A percentile compares a stretch with the other conserved stretches of the same genome.
Evolutionary conservation across 225 moss, liverwort and hornwort species (phyloP).

Genomic region (Pseudoscleropodium purum): DNA sequence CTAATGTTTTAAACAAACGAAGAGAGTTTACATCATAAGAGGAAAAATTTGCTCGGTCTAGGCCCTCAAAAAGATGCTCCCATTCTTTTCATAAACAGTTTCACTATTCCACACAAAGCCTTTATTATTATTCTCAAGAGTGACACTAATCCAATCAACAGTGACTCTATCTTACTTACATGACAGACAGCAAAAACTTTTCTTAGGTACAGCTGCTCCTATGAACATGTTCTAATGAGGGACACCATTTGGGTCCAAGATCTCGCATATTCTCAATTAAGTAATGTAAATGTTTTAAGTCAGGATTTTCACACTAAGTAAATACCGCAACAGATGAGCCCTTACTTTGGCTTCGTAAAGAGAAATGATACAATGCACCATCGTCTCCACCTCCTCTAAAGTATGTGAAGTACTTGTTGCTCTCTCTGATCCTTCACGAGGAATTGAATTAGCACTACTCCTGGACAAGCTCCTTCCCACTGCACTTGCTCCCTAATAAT

Average conservation of each 20-base stretch:
- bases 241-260: not conserved
- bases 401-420: constrained; percentile 56
- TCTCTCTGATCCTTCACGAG: constrained; percentile 47
- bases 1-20: not conserved
- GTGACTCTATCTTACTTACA: not conserved
- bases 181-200: not conserved
- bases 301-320: not conserved
- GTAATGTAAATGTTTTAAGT: not conserved
- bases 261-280: not conserved
- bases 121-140: not conserved
- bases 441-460: constrained; percentile 28
- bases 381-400: constrained; percentile 88
- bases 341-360: constrained; percentile 87
- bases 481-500: constrained; percentile 33
- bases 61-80: not conserved
- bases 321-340: not conserved
- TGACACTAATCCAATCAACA: not conserved
- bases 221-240: not conserved
- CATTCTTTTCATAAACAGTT: not conserved
- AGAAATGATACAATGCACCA: constrained; percentile 89
- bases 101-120: not conserved
- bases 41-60: not conserved
- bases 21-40: not conserved
- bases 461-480: constrained; percentile 41
- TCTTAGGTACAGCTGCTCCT: not conserved